Conservation (phyloP, 805 yeast genomes). For the Candida bentonensis region DNA sequence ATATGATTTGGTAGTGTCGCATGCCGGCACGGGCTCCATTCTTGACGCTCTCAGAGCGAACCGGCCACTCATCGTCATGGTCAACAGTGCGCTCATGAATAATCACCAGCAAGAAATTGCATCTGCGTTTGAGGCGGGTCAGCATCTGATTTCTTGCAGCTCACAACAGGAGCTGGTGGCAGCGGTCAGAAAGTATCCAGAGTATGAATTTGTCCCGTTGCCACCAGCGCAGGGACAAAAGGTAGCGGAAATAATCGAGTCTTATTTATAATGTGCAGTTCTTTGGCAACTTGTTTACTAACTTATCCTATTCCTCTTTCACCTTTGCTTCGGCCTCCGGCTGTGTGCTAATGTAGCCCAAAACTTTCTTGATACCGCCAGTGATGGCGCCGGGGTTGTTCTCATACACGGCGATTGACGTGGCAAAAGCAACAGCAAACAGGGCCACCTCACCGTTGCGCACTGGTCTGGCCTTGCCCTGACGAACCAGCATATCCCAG, state of each 20-base stretch:
- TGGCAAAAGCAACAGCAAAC: constrained; percentile 21
- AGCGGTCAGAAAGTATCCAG: not conserved
- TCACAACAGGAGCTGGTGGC: not conserved
- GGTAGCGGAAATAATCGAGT: not conserved
- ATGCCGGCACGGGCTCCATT: constrained; percentile 88
- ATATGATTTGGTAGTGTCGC: constrained; percentile 60
- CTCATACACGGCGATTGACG: constrained; percentile 19
- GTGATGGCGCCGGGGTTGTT: constrained; percentile 16
- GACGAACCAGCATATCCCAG: constrained; percentile 20
- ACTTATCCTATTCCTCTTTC: not conserved
- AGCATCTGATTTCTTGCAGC: not conserved
- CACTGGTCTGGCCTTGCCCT: constrained; percentile 13
- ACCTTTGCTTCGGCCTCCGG: not conserved
- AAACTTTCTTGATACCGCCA: constrained; percentile 8
- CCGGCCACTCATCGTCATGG: constrained; percentile 53
- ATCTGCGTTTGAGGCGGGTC: not conserved
- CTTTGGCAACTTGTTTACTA: too few species aligned
- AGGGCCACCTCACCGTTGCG: constrained; percentile 20
- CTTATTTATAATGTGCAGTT: not conserved
- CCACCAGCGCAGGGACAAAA: not conserved
- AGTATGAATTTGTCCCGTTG: not conserved
- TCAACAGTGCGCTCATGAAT: constrained; percentile 63
- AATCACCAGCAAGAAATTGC: constrained; percentile 80
- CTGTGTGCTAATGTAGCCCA: not conserved
- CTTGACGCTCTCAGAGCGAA: constrained; percentile 52